Conservation (phyloP, 1,284 basidiomycete genomes). For the Agroathelia rolfsii region DNA sequence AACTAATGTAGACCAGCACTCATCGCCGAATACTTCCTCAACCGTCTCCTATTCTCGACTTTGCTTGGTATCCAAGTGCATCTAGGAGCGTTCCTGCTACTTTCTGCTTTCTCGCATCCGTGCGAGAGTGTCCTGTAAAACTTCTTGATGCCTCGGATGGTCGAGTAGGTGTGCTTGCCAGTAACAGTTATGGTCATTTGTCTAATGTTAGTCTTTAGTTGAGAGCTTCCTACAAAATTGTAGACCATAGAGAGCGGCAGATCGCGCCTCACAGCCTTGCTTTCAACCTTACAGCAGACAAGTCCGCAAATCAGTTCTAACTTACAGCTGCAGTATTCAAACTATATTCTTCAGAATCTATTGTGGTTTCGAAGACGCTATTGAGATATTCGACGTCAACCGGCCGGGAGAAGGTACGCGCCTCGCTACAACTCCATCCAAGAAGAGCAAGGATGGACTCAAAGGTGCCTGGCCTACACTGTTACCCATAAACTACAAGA, state of each 20-base stretch:
- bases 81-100: constrained; percentile 43
- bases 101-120: constrained; percentile 74
- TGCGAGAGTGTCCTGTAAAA: constrained; percentile 75
- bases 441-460: constrained; percentile 74
- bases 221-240: constrained; percentile 83
- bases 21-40: constrained; percentile 30
- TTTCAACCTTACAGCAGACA: constrained; percentile 62
- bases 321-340: too few relatives aligned
- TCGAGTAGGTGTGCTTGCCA: constrained; percentile 37
- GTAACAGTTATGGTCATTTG: constrained; percentile 3
- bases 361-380: constrained; percentile 82
- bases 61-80: constrained; percentile 76
- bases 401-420: constrained; percentile 67
- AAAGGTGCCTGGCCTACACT: constrained; percentile 48
- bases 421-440: constrained; percentile 64
- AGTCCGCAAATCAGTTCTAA: constrained; percentile 32
- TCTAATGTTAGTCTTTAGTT: constrained; percentile 34
- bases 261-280: constrained; percentile 76
- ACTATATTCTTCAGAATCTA: constrained; percentile 49
- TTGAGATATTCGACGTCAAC: constrained; percentile 80
- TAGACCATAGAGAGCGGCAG: constrained; percentile 84
- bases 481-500: background rate
- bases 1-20: constrained; percentile 5
- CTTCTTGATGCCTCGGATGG: constrained; percentile 73
- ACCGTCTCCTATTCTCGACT: constrained; percentile 64